Conservation (phyloP, 75 land plant species). For the Pseudotsuga menziesii region DNA sequence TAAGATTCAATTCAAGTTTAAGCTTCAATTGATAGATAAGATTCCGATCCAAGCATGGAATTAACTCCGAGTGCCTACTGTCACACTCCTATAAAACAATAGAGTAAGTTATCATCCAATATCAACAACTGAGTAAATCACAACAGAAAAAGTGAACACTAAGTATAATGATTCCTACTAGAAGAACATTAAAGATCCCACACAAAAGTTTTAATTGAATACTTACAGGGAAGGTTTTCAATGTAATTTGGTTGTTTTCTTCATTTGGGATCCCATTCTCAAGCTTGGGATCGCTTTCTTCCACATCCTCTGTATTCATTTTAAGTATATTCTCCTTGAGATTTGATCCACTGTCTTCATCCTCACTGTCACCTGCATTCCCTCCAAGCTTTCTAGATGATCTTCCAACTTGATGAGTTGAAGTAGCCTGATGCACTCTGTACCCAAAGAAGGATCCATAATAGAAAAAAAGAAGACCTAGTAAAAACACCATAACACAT, state of each 20-base stretch:
- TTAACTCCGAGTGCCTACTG: constrained; percentile 61
- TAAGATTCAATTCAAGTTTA: constrained; percentile 69
- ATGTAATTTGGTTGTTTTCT: too few relatives aligned
- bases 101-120: background rate
- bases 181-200: too few relatives aligned
- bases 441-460: constrained; percentile 32
- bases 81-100: constrained; percentile 65
- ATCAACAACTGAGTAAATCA: background rate
- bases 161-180: too few relatives aligned
- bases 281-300: background rate
- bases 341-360: constrained; percentile 14
- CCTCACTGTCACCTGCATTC: constrained; percentile 23
- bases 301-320: constrained; percentile 22
- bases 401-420: constrained; percentile 5
- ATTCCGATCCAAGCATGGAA: constrained; percentile 81
- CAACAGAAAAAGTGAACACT: too few relatives aligned
- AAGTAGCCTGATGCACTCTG: background rate
- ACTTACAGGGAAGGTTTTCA: too few relatives aligned
- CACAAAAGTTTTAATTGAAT: too few relatives aligned
- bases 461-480: constrained; percentile 30
- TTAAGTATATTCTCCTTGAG: constrained; percentile 13
- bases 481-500: constrained; percentile 20
- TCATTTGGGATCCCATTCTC: too few relatives aligned
- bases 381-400: constrained; percentile 27
- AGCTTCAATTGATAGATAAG: constrained; percentile 52